Evolutionary conservation across 352 stramenopile species (phyloP), one percentile per base, ranked within the genome.

Genomic region (Phytophthora podocarpi): DNA sequence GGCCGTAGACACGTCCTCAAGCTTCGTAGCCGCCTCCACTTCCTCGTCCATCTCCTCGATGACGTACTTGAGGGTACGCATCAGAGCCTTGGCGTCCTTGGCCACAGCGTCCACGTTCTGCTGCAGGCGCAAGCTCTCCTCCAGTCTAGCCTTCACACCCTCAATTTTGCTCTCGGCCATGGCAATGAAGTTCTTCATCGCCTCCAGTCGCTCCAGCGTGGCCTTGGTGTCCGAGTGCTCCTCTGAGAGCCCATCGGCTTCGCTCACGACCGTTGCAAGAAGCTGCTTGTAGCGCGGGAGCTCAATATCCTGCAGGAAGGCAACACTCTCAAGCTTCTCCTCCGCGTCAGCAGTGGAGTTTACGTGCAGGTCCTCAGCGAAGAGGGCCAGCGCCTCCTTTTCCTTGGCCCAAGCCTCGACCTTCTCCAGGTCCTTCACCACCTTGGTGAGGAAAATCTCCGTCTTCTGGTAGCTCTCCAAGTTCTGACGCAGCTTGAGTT

Each of bases 21-120:
- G 62, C 60, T 89, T 89, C 3, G 80, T 90, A 16, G 80, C 80
- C 4, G 81, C 80, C 56, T 91, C 84, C 16, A 96, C 80, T 64
- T 95, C 84, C 58, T 96, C 86, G 39, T 96, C 88, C 79, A 97
- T 89, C 53, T 93, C 81, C 61, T 94, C 86, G 12, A 96, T 90
- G 6, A 82, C 79, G 63, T 96, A 95, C 78, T 94, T 95, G 34
- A 97, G 78, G 52, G 90, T 93, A 36, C 85, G 84, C 76, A 93
- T 92, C 31, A 91, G 65, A 8, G 87, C 70, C 63, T 92, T 94
- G 71, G 80, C 89, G 56, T 95, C 88, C 70, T 96, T 94, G 27
- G 90, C 87, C 13, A 97, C 87, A 1, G 80, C 79, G 37, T 93
- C 85, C 11, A 95, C 74, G 46, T 91, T 74, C 46, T 80, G 69